Evolutionary conservation across 306 rosid genomes (phyloP), one percentile per base, ranked within the genome.

Genomic region (Cucurbita argyrosperma): DNA sequence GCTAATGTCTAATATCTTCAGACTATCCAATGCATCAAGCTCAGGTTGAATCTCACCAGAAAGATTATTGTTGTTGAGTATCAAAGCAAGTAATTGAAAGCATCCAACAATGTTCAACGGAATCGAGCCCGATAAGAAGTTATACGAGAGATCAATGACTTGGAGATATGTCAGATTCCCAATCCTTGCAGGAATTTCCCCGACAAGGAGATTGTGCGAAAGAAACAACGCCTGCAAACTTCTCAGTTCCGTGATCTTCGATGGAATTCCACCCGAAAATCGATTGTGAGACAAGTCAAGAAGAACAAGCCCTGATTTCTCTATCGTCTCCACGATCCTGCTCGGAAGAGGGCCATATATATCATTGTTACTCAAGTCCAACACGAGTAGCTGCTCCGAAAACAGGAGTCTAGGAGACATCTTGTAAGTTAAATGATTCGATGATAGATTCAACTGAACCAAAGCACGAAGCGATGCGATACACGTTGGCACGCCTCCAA

Each of bases 11-110:
- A 95, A 85, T 80, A 95, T 85, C 88, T 90, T 89, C 88, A 95
- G 78, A 86, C 96, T 88, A 83, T 89, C 89, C 88, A 95, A 87
- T 0, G 99, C 99, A 69, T 95, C 99, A 50, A 95, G 91, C 83
- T 95, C 99, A 0, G 99, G 99, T 76, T 91, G 97, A 83, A 95
- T 95, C 60, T 88, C 96, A 49, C 99, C 97, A 49, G 97, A 89
- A 67, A 95, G 92, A 78, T 91, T 88, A 84, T 95, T 95, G 82
- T 89, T 85, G 66, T 82, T 91, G 67, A 95, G 90, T 54, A 91
- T 85, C 79, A 95, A 76, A 56, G 99, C 97, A 84, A 88, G 96
- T 77, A 95, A 80, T 88, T 95, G 99, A 84, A 91, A 95, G 84
- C 99, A 95, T 47, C 99, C 99, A 50, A 95, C 97, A 26, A 95